Conservation (phyloP, 2,329 filamentous ascomycete species). For the Botryosphaeria agaves region DNA sequence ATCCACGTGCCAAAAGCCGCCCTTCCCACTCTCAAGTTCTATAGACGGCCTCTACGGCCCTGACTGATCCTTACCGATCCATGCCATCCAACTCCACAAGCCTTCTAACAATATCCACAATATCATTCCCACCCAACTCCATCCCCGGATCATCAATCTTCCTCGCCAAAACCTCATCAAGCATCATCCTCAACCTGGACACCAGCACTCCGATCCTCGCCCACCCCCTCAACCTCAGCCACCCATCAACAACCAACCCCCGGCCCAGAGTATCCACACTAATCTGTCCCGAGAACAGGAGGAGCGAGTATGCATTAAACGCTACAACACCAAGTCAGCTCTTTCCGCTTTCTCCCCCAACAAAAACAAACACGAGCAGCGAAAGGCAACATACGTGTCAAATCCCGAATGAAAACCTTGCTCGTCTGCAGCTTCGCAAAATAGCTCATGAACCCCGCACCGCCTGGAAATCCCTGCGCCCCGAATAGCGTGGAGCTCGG, state of each 20-base stretch:
- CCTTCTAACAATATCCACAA: constrained; percentile 61
- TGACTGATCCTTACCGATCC: neutral
- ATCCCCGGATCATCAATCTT: constrained; percentile 59
- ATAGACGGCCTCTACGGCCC: too few relatives aligned
- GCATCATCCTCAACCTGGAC: constrained; percentile 63
- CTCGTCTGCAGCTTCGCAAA: constrained; percentile 83
- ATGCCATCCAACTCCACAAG: constrained; percentile 21
- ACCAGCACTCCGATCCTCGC: constrained; percentile 85
- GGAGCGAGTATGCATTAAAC: constrained; percentile 74
- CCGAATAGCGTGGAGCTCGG: constrained; percentile 77
- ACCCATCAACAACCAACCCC: constrained; percentile 80
- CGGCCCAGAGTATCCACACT: constrained; percentile 74
- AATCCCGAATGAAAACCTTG: constrained; percentile 80
- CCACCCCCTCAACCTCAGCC: constrained; percentile 78
- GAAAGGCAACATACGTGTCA: constrained; percentile 51
- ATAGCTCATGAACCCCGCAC: constrained; percentile 68
- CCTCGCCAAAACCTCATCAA: constrained; percentile 66
- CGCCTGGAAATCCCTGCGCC: constrained; percentile 57
- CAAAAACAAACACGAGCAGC: neutral
- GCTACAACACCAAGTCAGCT: too few relatives aligned
- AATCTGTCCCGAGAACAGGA: constrained; percentile 77
- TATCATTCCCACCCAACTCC: constrained; percentile 31
- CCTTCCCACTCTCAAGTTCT: too few relatives aligned
- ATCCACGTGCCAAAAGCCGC: too few relatives aligned
- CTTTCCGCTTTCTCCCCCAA: too few relatives aligned